Percentiles rank a stretch among this genome's conserved stretches.
Conservation (phyloP, 2,329 filamentous ascomycete species). For the Penicillium sp. region DNA sequence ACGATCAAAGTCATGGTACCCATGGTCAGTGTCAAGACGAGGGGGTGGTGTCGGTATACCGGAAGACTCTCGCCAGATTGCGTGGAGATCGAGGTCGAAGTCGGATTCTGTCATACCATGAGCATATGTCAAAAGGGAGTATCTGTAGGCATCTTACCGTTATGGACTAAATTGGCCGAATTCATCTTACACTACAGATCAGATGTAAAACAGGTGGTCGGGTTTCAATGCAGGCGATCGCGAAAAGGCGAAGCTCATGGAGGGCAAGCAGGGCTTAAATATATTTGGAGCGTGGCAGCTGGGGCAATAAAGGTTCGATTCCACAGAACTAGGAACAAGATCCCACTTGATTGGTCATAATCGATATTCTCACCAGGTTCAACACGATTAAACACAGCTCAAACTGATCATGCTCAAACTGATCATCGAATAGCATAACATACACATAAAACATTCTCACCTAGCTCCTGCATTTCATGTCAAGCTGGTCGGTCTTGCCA, state of each 20-base stretch:
- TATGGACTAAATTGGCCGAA: not conserved
- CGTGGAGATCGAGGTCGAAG: slow-evolving; percentile 2
- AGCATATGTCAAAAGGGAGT: not conserved
- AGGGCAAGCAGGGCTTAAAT: not conserved
- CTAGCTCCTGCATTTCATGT: not conserved
- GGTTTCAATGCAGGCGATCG: not conserved
- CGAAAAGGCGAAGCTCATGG: no score
- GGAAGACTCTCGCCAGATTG: slow-evolving; percentile 3
- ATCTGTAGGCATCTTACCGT: not conserved
- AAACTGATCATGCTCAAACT: no score
- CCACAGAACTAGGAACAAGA: not conserved
- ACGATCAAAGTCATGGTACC: not conserved
- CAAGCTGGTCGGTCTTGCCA: not conserved
- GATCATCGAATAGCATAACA: no score
- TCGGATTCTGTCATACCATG: not conserved
- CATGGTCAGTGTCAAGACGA: slow-evolving; percentile 1
- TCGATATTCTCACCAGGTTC: no score
- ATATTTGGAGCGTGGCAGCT: not conserved
- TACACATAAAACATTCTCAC: no score
- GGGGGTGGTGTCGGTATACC: slow-evolving; percentile 2
- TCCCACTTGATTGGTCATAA: not conserved
- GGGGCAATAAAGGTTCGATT: not conserved
- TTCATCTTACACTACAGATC: not conserved
- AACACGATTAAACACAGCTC: no score
- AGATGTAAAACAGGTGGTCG: not conserved